Evolutionary conservation across 2,329 filamentous ascomycete genomes (phyloP).

Genomic region (Apiospora arundinis): DNA sequence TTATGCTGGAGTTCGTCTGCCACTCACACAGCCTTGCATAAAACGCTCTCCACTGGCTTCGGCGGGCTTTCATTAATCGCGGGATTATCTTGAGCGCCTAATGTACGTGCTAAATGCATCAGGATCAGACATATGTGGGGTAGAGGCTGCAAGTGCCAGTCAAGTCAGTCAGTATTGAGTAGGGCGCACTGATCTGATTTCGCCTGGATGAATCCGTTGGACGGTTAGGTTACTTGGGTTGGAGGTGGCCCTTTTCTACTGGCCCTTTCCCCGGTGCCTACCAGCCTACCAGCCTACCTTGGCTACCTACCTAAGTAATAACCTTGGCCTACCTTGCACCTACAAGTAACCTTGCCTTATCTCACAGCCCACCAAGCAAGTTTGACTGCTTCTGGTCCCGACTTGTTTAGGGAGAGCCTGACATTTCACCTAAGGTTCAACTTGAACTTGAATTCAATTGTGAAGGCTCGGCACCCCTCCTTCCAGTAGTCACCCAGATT

Average conservation of each 20-base stretch:
- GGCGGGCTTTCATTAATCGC: not conserved
- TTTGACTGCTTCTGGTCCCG: slow-evolving; percentile 7
- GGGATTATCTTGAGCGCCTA: not conserved
- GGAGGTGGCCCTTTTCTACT: slow-evolving; percentile 1
- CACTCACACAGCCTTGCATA: not conserved
- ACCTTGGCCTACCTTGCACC: not conserved
- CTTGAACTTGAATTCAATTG: slow-evolving; percentile 11
- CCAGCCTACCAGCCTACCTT: not conserved
- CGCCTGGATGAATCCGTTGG: slow-evolving; percentile 4
- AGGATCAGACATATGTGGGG: not conserved
- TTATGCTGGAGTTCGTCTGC: not conserved
- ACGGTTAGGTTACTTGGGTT: not conserved
- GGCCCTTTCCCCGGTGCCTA: slow-evolving; percentile 5
- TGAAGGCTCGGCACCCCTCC: slow-evolving; percentile 18
- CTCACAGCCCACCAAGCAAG: slow-evolving; percentile 18
- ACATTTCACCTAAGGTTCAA: slow-evolving; percentile 7
- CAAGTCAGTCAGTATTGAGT: not conserved
- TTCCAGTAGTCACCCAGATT: not conserved
- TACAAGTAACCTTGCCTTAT: not conserved
- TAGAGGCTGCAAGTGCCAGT: not conserved
- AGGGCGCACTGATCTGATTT: slow-evolving; percentile 5
- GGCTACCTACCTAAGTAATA: too few relatives aligned
- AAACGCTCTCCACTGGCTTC: not conserved
- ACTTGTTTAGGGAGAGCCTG: not conserved
- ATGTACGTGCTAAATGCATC: not conserved